Evolutionary conservation across 1,284 basidiomycete species (phyloP).

Genomic region (Agaricales sp.): DNA sequence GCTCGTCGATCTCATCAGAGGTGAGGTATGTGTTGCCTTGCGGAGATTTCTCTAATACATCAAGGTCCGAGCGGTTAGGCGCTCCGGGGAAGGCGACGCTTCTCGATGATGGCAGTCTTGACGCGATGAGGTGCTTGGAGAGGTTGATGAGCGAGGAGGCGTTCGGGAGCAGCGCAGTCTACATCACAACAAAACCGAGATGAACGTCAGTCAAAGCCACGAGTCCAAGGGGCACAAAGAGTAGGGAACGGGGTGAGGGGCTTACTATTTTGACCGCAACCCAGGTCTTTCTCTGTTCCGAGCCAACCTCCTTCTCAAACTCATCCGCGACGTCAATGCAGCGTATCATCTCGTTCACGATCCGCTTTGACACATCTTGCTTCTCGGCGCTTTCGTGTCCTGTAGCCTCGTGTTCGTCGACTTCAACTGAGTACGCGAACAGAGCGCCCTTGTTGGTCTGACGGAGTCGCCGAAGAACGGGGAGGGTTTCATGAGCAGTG

Average conservation of each 20-base stretch:
- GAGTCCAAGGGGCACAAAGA: too few species aligned
- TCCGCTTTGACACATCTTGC: constrained; percentile 27
- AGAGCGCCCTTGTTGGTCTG: constrained; percentile 66
- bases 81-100: constrained; percentile 58
- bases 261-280: constrained; percentile 75
- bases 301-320: constrained; percentile 53
- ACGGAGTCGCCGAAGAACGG: constrained; percentile 55
- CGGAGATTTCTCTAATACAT: constrained; percentile 19
- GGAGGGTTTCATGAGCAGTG: constrained; percentile 58
- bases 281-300: constrained; percentile 49
- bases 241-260: constrained; percentile 2
- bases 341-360: constrained; percentile 61
- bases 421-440: constrained; percentile 82
- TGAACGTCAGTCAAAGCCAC: too few species aligned
- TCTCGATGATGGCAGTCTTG: constrained; percentile 19
- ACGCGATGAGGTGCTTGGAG: constrained; percentile 39
- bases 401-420: constrained; percentile 48
- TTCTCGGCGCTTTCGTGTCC: constrained; percentile 14
- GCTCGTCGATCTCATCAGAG: constrained; percentile 42
- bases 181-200: constrained; percentile 2
- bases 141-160: constrained; percentile 43
- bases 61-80: constrained; percentile 38
- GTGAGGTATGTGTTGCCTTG: constrained; percentile 26
- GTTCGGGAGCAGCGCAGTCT: constrained; percentile 56
- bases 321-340: constrained; percentile 71